A percentile compares a stretch with the other conserved stretches of the same genome.
These are phyloP conservation scores for Ophiostoma australiae DNA, from an alignment of 2,329 filamentous ascomycete species.

Conservation along the genomic window DNA sequence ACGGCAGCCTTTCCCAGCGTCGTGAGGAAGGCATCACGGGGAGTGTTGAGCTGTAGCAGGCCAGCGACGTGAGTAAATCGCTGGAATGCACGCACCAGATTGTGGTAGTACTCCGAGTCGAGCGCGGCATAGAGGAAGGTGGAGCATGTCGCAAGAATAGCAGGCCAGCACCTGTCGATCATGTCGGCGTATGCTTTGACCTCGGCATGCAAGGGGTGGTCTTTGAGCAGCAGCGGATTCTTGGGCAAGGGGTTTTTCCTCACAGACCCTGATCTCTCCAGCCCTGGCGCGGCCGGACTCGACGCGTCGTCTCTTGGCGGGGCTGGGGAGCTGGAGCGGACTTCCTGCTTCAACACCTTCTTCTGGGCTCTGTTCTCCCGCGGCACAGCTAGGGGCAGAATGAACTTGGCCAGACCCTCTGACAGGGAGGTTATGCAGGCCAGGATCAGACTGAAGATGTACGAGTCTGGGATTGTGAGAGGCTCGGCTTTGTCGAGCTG, in stretches of 20 bases:
- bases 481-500: conserved; percentile 89
- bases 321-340: conserved; percentile 42
- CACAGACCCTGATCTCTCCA: conserved; percentile 62
- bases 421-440: conserved; percentile 86
- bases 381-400: conserved; percentile 83
- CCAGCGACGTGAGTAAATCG: conserved; percentile 94
- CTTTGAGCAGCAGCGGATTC: conserved; percentile 73
- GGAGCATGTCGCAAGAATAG: conserved; percentile 87
- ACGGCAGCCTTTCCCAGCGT: conserved; percentile 91
- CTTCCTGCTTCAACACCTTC: conserved; percentile 43
- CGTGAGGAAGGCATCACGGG: conserved; percentile 89
- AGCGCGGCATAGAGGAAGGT: conserved; percentile 90
- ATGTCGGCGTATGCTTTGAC: conserved; percentile 75
- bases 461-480: conserved; percentile 80
- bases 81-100: conserved; percentile 86
- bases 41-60: conserved; percentile 74
- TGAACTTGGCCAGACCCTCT: conserved; percentile 87
- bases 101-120: conserved; percentile 90
- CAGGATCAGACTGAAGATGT: conserved; percentile 83
- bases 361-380: conserved; percentile 57
- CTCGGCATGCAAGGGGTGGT: conserved; percentile 65
- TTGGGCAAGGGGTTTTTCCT: conserved; percentile 72
- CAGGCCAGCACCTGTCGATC: conserved; percentile 91
- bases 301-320: conserved; percentile 28
- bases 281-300: conserved; percentile 27